Evolutionary conservation across 768 basidiomycete species (phyloP).

Genomic region (Suillus sp.): DNA sequence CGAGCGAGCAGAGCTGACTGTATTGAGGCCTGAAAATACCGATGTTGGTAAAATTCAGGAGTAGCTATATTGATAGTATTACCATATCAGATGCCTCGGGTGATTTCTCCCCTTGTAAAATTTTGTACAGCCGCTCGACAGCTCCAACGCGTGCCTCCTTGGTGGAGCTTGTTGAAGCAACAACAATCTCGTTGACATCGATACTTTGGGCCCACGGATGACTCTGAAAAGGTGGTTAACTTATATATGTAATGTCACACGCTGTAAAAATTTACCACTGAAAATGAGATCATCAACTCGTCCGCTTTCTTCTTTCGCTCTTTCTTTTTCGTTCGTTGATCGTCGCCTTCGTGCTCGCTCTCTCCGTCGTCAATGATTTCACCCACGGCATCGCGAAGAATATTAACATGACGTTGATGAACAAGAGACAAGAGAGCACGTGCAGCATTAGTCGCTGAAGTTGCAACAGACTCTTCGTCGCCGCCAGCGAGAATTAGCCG

Average conservation of each 20-base stretch:
- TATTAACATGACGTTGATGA: slow-evolving; percentile 63
- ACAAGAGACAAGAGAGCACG: slow-evolving; percentile 53
- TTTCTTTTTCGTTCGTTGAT: slow-evolving; percentile 21
- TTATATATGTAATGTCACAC: background rate
- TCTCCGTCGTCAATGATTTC: slow-evolving; percentile 33
- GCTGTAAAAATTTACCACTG: slow-evolving; percentile 43
- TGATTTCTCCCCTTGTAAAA: slow-evolving; percentile 22
- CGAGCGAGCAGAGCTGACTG: slow-evolving; percentile 68
- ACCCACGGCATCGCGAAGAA: slow-evolving; percentile 47
- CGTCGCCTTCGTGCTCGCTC: slow-evolving; percentile 21
- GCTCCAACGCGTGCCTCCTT: slow-evolving; percentile 58
- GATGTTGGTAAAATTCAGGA: background rate
- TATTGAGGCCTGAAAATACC: slow-evolving; percentile 48
- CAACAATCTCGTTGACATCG: slow-evolving; percentile 44
- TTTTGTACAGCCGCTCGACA: slow-evolving; percentile 56
- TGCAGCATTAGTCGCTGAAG: slow-evolving; percentile 14
- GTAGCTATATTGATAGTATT: background rate
- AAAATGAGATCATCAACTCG: slow-evolving; percentile 59
- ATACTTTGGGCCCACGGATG: slow-evolving; percentile 27
- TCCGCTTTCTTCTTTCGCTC: slow-evolving; percentile 47
- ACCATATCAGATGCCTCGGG: slow-evolving; percentile 47
- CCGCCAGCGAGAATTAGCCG: slow-evolving; percentile 19
- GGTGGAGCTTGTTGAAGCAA: slow-evolving; percentile 67
- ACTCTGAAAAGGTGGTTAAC: slow-evolving; percentile 20
- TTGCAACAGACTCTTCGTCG: slow-evolving; percentile 4